Evolutionary conservation across 2,329 filamentous ascomycete genomes (phyloP).

Genomic region (Phoma sp.): DNA sequence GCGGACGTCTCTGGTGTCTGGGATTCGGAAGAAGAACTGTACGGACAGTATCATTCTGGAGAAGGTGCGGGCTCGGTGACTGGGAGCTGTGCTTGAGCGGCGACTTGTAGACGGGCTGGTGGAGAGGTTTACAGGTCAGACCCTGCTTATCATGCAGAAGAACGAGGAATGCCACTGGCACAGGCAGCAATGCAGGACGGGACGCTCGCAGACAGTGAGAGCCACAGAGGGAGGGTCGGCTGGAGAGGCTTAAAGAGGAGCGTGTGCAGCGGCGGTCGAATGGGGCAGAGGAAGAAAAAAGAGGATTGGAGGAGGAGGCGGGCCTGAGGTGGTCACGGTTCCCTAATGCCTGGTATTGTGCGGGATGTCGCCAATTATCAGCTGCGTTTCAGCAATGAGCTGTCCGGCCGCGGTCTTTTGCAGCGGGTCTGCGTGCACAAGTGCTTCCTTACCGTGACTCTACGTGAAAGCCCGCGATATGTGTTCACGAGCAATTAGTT

Average conservation of each 20-base stretch:
- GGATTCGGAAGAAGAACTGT: conserved; percentile 42
- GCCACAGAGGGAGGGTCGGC: conserved; percentile 43
- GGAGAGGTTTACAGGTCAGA: conserved; percentile 46
- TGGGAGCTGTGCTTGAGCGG: conserved; percentile 40
- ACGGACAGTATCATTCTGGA: conserved; percentile 51
- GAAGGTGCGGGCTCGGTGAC: conserved; percentile 38
- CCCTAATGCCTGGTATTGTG: conserved; percentile 39
- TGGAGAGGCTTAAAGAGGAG: conserved; percentile 28
- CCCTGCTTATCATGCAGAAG: conserved; percentile 49
- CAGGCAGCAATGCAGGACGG: conserved; percentile 50
- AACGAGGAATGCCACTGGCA: conserved; percentile 43
- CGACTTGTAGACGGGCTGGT: conserved; percentile 41
- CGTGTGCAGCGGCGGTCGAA: conserved; percentile 38
- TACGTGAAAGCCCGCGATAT: conserved; percentile 35
- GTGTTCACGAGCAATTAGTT: conserved; percentile 48
- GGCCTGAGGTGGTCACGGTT: conserved; percentile 44
- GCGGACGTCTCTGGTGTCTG: conserved; percentile 38
- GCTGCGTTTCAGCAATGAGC: conserved; percentile 44
- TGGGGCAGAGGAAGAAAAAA: conserved; percentile 33
- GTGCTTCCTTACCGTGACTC: conserved; percentile 41
- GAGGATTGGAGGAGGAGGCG: conserved; percentile 38
- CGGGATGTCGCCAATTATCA: conserved; percentile 46
- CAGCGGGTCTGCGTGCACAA: conserved; percentile 41
- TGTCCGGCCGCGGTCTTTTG: conserved; percentile 40
- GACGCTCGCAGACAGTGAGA: conserved; percentile 43